Evolutionary conservation across 2,329 filamentous ascomycete species (phyloP).

Genomic region (Neofusicoccum umdonicola): DNA sequence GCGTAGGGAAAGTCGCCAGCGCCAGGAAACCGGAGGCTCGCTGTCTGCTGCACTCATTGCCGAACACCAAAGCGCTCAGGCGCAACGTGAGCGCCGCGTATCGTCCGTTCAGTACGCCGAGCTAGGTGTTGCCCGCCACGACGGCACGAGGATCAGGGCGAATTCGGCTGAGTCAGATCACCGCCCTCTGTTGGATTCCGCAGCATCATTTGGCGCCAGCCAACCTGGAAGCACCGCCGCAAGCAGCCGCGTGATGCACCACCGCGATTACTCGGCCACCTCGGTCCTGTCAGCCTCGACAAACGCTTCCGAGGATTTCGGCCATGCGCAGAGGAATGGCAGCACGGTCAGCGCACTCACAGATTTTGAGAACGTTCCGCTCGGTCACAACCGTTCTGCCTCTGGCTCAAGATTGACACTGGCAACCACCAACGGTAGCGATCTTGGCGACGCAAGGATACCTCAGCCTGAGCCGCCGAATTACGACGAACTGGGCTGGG

Average conservation of each 20-base stretch:
- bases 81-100: conserved; percentile 63
- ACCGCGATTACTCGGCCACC: conserved; percentile 43
- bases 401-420: conserved; percentile 15
- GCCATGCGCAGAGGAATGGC: conserved; percentile 21
- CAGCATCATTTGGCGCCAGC: conserved; percentile 58
- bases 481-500: conserved; percentile 32
- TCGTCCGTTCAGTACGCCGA: conserved; percentile 76
- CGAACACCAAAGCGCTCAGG: conserved; percentile 60
- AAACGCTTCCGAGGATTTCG: conserved; percentile 35
- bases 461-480: conserved; percentile 33
- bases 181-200: conserved; percentile 68
- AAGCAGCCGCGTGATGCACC: conserved; percentile 32
- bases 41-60: conserved; percentile 50
- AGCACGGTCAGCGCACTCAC: conserved; percentile 25
- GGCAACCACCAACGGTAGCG: neutral
- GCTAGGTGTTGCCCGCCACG: conserved; percentile 71
- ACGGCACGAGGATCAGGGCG: conserved; percentile 71
- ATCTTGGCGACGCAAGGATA: conserved; percentile 22
- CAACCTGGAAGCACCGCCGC: conserved; percentile 24
- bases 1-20: conserved; percentile 43
- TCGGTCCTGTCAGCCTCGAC: conserved; percentile 41
- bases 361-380: conserved; percentile 44
- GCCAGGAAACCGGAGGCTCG: conserved; percentile 20
- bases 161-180: conserved; percentile 72
- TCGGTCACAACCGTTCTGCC: conserved; percentile 35